Base-by-base conservation (phyloP, 805 yeast species). In the Schizosaccharomyces lindneri region DNA sequence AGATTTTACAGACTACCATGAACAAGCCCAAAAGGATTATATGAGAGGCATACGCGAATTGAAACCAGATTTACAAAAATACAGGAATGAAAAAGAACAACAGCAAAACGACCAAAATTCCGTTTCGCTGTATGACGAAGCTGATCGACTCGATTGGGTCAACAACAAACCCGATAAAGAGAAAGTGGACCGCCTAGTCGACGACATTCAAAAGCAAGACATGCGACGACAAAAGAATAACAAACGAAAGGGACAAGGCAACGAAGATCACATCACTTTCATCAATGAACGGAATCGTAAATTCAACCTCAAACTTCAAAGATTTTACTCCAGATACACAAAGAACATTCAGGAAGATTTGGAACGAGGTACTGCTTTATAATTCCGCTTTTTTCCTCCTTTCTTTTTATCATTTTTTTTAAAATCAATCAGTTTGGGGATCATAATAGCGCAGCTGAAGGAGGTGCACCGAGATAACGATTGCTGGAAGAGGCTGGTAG, bases 231-330 rank as follows among this genome's bases (percentile, higher is more conserved):
- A 77, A 64, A 71, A 71, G 65, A 67, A 68, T 62, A 71, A 70
- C 63, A 69, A 67, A 61, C 67, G 72, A 61, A 69, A 70, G 64
- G 61, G 63, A 59, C 55, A 63, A 11, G 73, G 68, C 3, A 75
- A 69, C 4, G 73, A 68, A 4, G 74, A 68, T 21, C 73, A 72
- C 4, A 73, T 78, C 36, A 67, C 66, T 29, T 74, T 72, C 60
- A 74, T 85, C 68, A 85, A 83, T 68, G 87, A 82, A 65, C 82
- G 82, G 70, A 85, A 85, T 73, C 78, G 77, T 68, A 82, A 83
- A 65, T 85, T 85, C 71, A 85, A 85, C 71, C 79, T 78, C 68
- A 85, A 85, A 67, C 72, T 85, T 65, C 70, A 78, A 57, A 73
- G 88, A 41, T 80, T 80, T 64, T 81, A 80, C 65, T 77, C 76